Conservation (phyloP, 1,284 basidiomycete species). For the Earliella scabrosa region DNA sequence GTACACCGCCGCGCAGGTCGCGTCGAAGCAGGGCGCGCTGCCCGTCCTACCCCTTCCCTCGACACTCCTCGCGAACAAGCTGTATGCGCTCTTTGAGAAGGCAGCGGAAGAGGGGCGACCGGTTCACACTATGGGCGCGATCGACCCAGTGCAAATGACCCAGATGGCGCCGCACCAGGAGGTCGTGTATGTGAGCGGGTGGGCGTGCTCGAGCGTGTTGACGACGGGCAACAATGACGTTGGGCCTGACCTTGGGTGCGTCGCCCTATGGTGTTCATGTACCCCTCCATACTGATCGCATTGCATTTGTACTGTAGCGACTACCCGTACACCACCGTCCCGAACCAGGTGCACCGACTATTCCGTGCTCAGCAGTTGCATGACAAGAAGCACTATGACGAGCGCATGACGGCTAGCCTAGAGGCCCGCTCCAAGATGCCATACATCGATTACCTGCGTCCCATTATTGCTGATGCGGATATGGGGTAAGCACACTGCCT, state of each 20-base stretch:
- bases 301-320: conserved; percentile 53
- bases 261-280: not conserved
- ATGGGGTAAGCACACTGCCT: conserved; percentile 69
- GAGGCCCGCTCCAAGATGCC: conserved; percentile 72
- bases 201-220: conserved; percentile 86
- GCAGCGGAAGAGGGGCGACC: conserved; percentile 71
- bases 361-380: conserved; percentile 88
- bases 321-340: conserved; percentile 94
- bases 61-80: conserved; percentile 82
- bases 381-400: conserved; percentile 87
- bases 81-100: conserved; percentile 68
- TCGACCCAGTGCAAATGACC: conserved; percentile 94
- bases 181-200: conserved; percentile 95
- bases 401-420: conserved; percentile 70
- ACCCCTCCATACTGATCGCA: not conserved
- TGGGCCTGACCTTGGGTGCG: conserved; percentile 94
- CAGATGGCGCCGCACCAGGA: conserved; percentile 98
- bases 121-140: conserved; percentile 86
- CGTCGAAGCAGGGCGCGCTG: conserved; percentile 87
- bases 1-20: conserved; percentile 80
- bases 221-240: conserved; percentile 96
- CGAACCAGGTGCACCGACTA: conserved; percentile 88
- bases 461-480: conserved; percentile 94
- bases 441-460: conserved; percentile 88
- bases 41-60: conserved; percentile 80